phyloP scores from a whole-genome alignment of 768 basidiomycete genomes.

The Rhizopogon vulgaris region DNA sequence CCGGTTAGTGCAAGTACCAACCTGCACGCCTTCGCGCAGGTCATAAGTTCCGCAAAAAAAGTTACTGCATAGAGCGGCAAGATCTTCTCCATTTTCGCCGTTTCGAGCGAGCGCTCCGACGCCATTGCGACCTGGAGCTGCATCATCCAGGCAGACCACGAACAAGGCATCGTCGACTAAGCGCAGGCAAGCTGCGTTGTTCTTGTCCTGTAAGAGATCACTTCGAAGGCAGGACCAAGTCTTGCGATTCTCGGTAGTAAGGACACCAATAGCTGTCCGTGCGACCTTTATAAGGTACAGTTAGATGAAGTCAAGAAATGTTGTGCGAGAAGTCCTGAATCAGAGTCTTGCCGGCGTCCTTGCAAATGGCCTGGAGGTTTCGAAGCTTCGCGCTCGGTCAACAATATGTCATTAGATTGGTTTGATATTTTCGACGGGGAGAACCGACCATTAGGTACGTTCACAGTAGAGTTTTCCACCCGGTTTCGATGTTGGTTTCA shows the following conservation, averaged over 20 bases:
- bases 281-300: constrained; percentile 49
- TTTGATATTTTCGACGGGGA: too few relatives aligned
- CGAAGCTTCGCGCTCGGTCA: constrained; percentile 86
- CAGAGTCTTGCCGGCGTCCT: constrained; percentile 81
- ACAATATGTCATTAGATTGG: too few relatives aligned
- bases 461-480: too few relatives aligned
- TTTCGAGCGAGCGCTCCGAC: constrained; percentile 1
- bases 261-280: constrained; percentile 79
- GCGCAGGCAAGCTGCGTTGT: constrained; percentile 75
- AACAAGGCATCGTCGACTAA: constrained; percentile 91
- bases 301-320: neutral
- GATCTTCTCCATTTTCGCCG: constrained; percentile 40
- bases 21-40: constrained; percentile 78
- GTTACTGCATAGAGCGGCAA: constrained; percentile 82
- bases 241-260: constrained; percentile 92
- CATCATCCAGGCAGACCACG: constrained; percentile 88
- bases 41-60: constrained; percentile 92
- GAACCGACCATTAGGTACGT: too few relatives aligned
- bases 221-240: constrained; percentile 79
- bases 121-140: constrained; percentile 31
- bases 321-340: constrained; percentile 21
- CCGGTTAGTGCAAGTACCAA: constrained; percentile 92
- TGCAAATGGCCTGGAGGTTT: constrained; percentile 85
- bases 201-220: constrained; percentile 57
- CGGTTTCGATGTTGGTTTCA: too few relatives aligned